These are phyloP conservation scores for Wickerhamomyces bovis DNA, from an alignment of 805 yeast species.

Conservation along the genomic window DNA sequence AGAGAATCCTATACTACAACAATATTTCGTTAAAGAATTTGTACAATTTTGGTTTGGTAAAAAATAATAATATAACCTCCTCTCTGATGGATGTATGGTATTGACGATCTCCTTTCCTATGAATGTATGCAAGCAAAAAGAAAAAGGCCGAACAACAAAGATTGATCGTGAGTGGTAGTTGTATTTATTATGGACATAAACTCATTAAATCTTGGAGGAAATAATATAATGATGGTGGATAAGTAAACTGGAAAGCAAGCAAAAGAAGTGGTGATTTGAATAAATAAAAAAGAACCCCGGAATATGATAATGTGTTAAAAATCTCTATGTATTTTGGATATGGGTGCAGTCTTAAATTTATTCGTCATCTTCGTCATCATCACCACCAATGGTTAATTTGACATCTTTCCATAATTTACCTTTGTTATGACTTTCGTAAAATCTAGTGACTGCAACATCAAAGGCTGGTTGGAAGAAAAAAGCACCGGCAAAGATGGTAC, in stretches of 20 bases:
- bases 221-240: neutral
- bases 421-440: slow-evolving; percentile 74
- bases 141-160: neutral
- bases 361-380: slow-evolving; percentile 51
- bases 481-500: slow-evolving; percentile 75
- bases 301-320: neutral
- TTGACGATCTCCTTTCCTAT: neutral
- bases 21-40: neutral
- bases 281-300: neutral
- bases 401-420: slow-evolving; percentile 86
- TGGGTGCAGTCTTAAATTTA: slow-evolving; percentile 16
- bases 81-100: neutral
- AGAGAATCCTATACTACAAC: neutral
- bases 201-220: neutral
- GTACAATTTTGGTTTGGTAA: neutral
- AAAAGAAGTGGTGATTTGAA: neutral
- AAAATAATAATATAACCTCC: neutral
- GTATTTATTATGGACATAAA: neutral
- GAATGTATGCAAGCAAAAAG: neutral
- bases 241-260: neutral
- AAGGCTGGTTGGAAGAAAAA: slow-evolving; percentile 79
- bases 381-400: slow-evolving; percentile 51
- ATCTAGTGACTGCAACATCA: slow-evolving; percentile 58
- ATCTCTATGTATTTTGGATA: neutral
- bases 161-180: neutral